A percentile compares a stretch with the other conserved stretches of the same genome.
phyloP scores from a whole-genome alignment of 768 basidiomycete genomes.

The Suillus subaureus region DNA sequence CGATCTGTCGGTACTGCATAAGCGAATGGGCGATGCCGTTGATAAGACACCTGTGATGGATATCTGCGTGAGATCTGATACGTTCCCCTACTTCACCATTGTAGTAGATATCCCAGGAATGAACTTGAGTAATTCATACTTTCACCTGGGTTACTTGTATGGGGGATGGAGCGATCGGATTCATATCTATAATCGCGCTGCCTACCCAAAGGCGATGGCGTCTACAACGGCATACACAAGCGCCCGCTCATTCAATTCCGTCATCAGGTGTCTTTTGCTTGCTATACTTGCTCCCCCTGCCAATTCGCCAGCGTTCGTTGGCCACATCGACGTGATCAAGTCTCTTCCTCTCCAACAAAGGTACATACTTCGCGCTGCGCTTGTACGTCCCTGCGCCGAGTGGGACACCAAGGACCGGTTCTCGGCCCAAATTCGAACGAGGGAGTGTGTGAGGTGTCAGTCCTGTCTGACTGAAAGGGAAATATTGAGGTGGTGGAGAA shows the following conservation, averaged over 20 bases:
- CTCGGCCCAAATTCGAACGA: background rate
- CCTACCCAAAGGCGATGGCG: background rate
- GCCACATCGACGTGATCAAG: constrained; percentile 1
- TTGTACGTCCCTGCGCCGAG: background rate
- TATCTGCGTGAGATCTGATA: background rate
- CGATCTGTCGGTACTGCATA: too few species aligned
- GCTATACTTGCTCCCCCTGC: background rate
- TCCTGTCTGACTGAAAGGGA: background rate
- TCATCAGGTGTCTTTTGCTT: background rate
- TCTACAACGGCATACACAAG: background rate
- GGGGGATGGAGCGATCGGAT: background rate
- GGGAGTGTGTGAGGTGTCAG: background rate
- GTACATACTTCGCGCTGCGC: background rate
- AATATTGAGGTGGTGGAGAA: constrained; percentile 1
- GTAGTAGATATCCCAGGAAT: background rate
- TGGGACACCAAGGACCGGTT: background rate
- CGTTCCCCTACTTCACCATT: background rate
- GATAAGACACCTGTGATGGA: background rate
- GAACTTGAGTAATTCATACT: background rate
- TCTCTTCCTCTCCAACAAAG: background rate
- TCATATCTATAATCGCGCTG: background rate
- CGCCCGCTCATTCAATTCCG: background rate
- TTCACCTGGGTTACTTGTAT: background rate
- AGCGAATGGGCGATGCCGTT: background rate
- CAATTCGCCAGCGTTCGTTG: background rate